These are phyloP conservation scores for Carex myosuroides DNA, from an alignment of 176 grass and related monocot species.

Conservation along the genomic window DNA sequence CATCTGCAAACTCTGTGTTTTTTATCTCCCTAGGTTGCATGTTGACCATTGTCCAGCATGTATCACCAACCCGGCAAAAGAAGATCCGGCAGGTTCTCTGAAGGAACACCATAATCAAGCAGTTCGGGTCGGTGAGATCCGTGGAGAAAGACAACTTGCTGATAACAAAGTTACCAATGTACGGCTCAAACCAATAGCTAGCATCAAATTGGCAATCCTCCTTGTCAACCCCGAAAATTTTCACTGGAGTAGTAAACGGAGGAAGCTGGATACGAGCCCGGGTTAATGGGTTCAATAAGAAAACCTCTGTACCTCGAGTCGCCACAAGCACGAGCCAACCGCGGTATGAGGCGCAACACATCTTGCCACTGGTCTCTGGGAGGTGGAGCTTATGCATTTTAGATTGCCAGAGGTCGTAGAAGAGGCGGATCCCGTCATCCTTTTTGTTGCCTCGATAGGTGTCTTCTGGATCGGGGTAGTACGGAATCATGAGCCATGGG, in stretches of 20 bases:
- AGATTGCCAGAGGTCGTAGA: constrained; percentile 21
- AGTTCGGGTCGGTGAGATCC: background rate
- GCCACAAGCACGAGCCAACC: constrained; percentile 18
- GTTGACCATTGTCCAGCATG: background rate
- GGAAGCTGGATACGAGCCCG: constrained; percentile 20
- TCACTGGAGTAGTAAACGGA: background rate
- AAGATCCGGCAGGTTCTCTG: background rate
- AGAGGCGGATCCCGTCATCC: background rate
- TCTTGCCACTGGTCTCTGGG: background rate
- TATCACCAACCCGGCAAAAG: background rate
- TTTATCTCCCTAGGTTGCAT: background rate
- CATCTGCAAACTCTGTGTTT: background rate
- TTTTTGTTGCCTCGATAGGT: background rate
- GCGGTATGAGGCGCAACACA: constrained; percentile 7
- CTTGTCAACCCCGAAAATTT: background rate
- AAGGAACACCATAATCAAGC: background rate
- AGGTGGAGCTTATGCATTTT: constrained; percentile 17
- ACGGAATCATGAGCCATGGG: background rate
- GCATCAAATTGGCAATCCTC: background rate
- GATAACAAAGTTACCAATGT: background rate
- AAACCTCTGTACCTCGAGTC: constrained; percentile 10
- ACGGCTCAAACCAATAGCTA: background rate
- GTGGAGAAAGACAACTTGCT: background rate
- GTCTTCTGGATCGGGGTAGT: background rate
- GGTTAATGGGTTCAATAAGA: constrained; percentile 23